These are phyloP conservation scores for Isabelozyma heimii DNA, from an alignment of 805 yeast species.

Conservation along the genomic window DNA sequence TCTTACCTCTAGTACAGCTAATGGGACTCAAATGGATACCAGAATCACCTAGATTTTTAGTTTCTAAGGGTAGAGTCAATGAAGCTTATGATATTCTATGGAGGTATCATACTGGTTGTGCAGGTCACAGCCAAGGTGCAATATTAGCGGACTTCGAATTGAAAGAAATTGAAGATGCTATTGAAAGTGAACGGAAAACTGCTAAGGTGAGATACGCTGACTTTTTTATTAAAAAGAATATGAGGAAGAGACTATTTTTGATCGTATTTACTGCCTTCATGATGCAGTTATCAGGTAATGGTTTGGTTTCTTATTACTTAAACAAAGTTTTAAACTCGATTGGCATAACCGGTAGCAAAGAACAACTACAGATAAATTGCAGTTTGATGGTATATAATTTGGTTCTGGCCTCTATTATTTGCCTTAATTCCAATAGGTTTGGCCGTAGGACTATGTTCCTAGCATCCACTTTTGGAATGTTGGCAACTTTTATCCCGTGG, in stretches of 20 bases:
- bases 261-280: constrained; percentile 28
- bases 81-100: constrained; percentile 42
- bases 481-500: constrained; percentile 11
- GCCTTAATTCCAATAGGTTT: constrained; percentile 15
- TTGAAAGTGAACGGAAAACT: constrained; percentile 37
- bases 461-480: constrained; percentile 6
- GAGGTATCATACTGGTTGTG: constrained; percentile 40
- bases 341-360: constrained; percentile 47
- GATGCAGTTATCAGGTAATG: constrained; percentile 53
- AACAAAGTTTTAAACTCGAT: constrained; percentile 49
- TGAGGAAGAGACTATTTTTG: constrained; percentile 41
- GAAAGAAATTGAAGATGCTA: constrained; percentile 36
- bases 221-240: constrained; percentile 35
- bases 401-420: constrained; percentile 19
- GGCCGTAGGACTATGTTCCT: constrained; percentile 28
- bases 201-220: constrained; percentile 33
- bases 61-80: constrained; percentile 38
- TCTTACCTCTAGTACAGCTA: constrained; percentile 44
- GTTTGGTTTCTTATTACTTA: constrained; percentile 50
- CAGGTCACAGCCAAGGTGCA: constrained; percentile 22
- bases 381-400: constrained; percentile 48
- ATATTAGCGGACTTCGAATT: constrained; percentile 35
- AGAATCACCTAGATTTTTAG: constrained; percentile 47
- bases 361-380: constrained; percentile 50
- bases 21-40: constrained; percentile 39